A percentile compares a stretch with the other conserved stretches of the same genome.
These are phyloP conservation scores for Scutellaria barbata DNA, from an alignment of 257 asterid species.

Conservation along the genomic window DNA sequence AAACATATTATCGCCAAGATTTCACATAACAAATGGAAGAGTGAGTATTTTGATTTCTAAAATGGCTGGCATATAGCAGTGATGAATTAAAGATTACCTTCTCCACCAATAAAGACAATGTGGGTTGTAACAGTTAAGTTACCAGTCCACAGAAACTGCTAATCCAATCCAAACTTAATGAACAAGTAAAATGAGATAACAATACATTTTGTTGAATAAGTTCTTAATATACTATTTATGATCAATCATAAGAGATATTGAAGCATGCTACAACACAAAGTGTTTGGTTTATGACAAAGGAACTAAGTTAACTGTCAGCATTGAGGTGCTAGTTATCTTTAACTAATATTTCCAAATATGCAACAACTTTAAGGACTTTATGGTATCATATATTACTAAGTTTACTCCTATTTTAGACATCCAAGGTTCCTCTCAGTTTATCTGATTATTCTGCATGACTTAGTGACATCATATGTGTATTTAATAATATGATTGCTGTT, in stretches of 20 bases:
- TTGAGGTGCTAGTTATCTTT: not conserved
- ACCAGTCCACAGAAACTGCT: not conserved
- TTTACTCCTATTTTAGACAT: constrained; percentile 10
- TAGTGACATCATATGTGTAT: constrained; percentile 26
- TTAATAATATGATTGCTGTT: not conserved
- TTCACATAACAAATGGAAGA: constrained; percentile 12
- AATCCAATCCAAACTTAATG: constrained; percentile 14
- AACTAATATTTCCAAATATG: constrained; percentile 24
- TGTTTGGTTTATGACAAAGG: not conserved
- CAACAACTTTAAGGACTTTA: constrained; percentile 21
- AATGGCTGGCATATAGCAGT: not conserved
- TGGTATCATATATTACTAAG: constrained; percentile 2
- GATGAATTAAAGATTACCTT: constrained; percentile 6
- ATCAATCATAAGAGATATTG: constrained; percentile 1
- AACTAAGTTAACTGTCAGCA: constrained; percentile 24
- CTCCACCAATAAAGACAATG: not conserved
- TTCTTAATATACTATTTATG: not conserved
- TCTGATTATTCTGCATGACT: constrained; percentile 15
- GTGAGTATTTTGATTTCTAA: constrained; percentile 5
- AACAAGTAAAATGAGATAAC: constrained; percentile 7
- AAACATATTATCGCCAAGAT: constrained; percentile 2
- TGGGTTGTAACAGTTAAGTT: not conserved
- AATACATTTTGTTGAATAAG: not conserved
- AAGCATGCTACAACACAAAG: constrained; percentile 8
- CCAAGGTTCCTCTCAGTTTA: not conserved